Conservation (phyloP, 129 eudicot species). For the Tagetes erecta region DNA sequence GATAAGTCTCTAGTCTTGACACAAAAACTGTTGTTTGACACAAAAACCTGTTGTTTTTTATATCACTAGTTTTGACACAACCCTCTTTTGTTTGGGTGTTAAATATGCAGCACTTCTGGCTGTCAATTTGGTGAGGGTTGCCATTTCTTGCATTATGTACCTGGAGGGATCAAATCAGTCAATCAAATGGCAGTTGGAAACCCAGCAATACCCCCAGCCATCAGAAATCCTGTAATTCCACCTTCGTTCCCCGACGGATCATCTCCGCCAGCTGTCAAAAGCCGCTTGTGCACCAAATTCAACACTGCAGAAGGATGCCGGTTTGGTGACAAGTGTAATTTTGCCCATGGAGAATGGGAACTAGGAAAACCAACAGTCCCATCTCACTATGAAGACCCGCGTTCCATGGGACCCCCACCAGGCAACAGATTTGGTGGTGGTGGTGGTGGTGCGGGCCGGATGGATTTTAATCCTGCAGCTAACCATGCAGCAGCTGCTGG, state of each 20-base stretch:
- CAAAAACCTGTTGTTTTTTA: neutral
- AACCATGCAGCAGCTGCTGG: conserved; percentile 46
- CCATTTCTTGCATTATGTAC: conserved; percentile 81
- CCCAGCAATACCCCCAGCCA: conserved; percentile 54
- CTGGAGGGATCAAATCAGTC: conserved; percentile 78
- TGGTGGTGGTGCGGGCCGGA: conserved; percentile 38
- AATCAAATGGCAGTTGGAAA: conserved; percentile 55
- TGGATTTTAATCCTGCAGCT: conserved; percentile 49
- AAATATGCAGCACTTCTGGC: conserved; percentile 70
- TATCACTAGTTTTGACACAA: conserved; percentile 13
- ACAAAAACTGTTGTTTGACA: neutral
- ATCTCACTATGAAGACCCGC: conserved; percentile 59
- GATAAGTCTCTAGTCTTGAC: neutral
- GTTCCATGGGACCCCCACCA: conserved; percentile 50
- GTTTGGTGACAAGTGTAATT: conserved; percentile 82
- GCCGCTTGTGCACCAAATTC: conserved; percentile 68
- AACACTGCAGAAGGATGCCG: conserved; percentile 87
- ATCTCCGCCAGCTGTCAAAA: conserved; percentile 64
- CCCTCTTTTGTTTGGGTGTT: conserved; percentile 16
- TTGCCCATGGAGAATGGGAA: conserved; percentile 96
- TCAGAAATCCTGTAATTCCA: conserved; percentile 42
- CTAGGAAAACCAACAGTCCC: conserved; percentile 65
- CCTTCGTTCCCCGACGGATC: conserved; percentile 70
- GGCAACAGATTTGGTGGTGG: conserved; percentile 45
- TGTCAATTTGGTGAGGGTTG: conserved; percentile 92